Base-by-base conservation (phyloP, 257 asterid species). In the Fraxinus pennsylvanica region DNA sequence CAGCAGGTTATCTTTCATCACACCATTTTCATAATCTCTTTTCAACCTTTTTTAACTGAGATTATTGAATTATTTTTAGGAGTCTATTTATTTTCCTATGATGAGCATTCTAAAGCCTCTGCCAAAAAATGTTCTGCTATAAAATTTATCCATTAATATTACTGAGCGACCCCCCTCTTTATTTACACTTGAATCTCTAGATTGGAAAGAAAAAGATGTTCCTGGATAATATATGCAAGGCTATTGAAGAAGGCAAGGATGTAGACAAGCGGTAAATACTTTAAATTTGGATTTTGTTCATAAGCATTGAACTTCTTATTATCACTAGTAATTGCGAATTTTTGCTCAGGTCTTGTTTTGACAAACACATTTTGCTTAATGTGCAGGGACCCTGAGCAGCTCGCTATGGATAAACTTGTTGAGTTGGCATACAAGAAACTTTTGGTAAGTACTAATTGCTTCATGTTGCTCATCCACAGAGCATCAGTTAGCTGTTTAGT, bases 361-460 rank as follows among this genome's bases (percentile, higher is more conserved):
- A 74, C 45, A 21, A 45, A 57, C 74, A 78, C 14, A 54, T 32
- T 76, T 47, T 71, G 54, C 47, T 84, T 70, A 41, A 79, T 83
- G 72, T 83, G 74, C 88, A 94, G 98, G 96, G 92, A 92, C 86
- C 94, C 89, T 63, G 98, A 94, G 86, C 91, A 88, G 89, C 86
- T 87, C 83, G 97, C 97, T 36, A 86, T 94, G 92, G 89, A 89
- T 85, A 87, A 83, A 78, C 95, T 92, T 76, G 86, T 89, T 57
- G 98, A 94, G 91, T 80, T 89, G 83, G 91, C 96, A 71, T 91
- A 84, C 91, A 90, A 85, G 89, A 93, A 92, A 85, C 91, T 90
- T 33, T 75, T 94, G 96, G 98, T 94, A 84, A 87, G 88, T 82
- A 5, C 80, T 75, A 45, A 50, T 59, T 81, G 22, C 38, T 61